These are phyloP conservation scores for Brassica carinata DNA, from an alignment of 345 rosid species.

Conservation along the genomic window DNA sequence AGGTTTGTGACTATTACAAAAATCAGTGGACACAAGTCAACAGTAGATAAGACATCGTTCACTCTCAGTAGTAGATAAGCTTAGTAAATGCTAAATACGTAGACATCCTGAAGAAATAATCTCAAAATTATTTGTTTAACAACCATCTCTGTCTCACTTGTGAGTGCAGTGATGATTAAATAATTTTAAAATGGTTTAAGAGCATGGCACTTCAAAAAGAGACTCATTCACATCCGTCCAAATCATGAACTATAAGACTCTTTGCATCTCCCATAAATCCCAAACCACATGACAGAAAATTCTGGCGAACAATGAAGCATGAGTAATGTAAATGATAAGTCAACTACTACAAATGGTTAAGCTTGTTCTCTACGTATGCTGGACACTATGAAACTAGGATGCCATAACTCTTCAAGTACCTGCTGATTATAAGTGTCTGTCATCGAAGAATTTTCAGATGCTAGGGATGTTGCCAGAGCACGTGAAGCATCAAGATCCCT, in stretches of 20 bases:
- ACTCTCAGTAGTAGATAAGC: neutral
- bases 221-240: conserved; percentile 14
- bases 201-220: neutral
- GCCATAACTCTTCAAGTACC: conserved; percentile 47
- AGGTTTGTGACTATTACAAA: neutral
- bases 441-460: conserved; percentile 92
- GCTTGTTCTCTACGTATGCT: conserved; percentile 8
- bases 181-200: neutral
- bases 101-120: conserved; percentile 11
- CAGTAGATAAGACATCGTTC: neutral
- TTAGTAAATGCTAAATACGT: conserved; percentile 3
- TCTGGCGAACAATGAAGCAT: conserved; percentile 10
- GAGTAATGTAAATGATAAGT: conserved; percentile 5
- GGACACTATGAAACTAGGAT: conserved; percentile 7
- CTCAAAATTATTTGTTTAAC: conserved; percentile 6
- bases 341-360: conserved; percentile 2
- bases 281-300: conserved; percentile 12
- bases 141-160: conserved; percentile 23
- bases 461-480: conserved; percentile 90
- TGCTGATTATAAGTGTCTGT: conserved; percentile 93
- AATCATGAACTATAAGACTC: conserved; percentile 11
- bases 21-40: neutral
- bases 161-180: conserved; percentile 8
- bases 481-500: conserved; percentile 97
- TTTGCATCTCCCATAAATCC: conserved; percentile 20